phyloP scores from a whole-genome alignment of 805 yeast genomes.

The Priceomyces medius region DNA sequence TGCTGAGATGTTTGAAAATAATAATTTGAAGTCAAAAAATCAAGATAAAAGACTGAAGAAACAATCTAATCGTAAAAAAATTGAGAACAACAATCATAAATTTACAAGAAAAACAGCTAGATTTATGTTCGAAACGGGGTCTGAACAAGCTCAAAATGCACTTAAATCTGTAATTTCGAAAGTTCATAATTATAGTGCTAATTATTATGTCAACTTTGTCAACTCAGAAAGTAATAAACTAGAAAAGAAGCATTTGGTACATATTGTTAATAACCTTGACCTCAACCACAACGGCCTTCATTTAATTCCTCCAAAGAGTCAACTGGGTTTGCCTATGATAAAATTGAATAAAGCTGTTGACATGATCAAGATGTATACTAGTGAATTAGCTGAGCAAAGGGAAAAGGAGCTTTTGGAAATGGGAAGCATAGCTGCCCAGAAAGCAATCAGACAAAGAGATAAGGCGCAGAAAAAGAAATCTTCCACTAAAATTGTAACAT shows the following conservation, averaged over 20 bases:
- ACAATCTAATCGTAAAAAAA: background rate
- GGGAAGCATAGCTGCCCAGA: slow-evolving; percentile 34
- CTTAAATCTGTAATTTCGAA: slow-evolving; percentile 22
- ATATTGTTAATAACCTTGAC: slow-evolving; percentile 31
- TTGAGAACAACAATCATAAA: slow-evolving; percentile 1
- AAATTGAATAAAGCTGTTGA: slow-evolving; percentile 24
- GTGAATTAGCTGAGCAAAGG: slow-evolving; percentile 30
- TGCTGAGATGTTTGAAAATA: slow-evolving; percentile 4
- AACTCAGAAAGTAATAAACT: slow-evolving; percentile 23
- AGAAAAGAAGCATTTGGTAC: slow-evolving; percentile 23
- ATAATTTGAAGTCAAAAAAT: background rate
- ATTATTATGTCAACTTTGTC: slow-evolving; percentile 26
- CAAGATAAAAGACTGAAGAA: slow-evolving; percentile 2
- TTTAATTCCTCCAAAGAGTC: slow-evolving; percentile 17
- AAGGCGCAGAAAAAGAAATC: slow-evolving; percentile 37
- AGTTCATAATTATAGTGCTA: slow-evolving; percentile 16
- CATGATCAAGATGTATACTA: slow-evolving; percentile 33
- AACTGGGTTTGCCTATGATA: slow-evolving; percentile 25
- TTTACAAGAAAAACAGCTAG: slow-evolving; percentile 9
- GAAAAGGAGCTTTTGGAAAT: slow-evolving; percentile 30
- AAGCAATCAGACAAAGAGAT: slow-evolving; percentile 25
- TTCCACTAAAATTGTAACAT: slow-evolving; percentile 29
- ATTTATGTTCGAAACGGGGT: slow-evolving; percentile 25
- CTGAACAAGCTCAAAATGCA: slow-evolving; percentile 28
- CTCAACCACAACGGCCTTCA: slow-evolving; percentile 24